These are phyloP conservation scores for Vitis hybrid DNA, from an alignment of 177 flowering plant species.

Conservation along the genomic window DNA sequence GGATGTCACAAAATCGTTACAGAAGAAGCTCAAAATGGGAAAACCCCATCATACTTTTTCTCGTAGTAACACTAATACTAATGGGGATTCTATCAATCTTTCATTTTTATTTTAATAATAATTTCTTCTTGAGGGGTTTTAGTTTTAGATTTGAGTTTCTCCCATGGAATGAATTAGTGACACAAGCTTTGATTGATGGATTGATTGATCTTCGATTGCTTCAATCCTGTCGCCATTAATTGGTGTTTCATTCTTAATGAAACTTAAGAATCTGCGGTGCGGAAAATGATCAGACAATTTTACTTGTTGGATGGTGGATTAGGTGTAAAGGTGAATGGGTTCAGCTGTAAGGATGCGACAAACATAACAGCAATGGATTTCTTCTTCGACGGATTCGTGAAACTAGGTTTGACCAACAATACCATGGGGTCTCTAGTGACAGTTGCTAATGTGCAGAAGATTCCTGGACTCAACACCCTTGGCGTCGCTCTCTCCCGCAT, in stretches of 20 bases:
- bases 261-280: not conserved
- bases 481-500: slow-evolving; percentile 75
- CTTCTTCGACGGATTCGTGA: slow-evolving; percentile 56
- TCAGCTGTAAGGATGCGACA: slow-evolving; percentile 48
- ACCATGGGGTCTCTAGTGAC: slow-evolving; percentile 57
- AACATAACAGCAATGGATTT: slow-evolving; percentile 55
- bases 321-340: slow-evolving; percentile 71
- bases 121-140: not conserved
- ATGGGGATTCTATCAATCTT: no score
- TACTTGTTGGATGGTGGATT: slow-evolving; percentile 1
- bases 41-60: not conserved
- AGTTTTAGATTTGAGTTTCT: not conserved
- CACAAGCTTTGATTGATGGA: not conserved
- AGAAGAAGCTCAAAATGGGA: not conserved
- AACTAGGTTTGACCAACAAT: slow-evolving; percentile 61
- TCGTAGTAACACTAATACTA: no score
- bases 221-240: not conserved
- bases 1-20: no score
- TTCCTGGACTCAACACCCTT: slow-evolving; percentile 86
- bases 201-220: not conserved
- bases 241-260: not conserved
- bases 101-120: no score
- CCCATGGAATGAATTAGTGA: not conserved
- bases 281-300: not conserved
- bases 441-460: slow-evolving; percentile 51